A percentile compares a stretch with the other conserved stretches of the same genome.
Conservation (phyloP, 176 grass and related monocot species). For the Melocanna baccifera region DNA sequence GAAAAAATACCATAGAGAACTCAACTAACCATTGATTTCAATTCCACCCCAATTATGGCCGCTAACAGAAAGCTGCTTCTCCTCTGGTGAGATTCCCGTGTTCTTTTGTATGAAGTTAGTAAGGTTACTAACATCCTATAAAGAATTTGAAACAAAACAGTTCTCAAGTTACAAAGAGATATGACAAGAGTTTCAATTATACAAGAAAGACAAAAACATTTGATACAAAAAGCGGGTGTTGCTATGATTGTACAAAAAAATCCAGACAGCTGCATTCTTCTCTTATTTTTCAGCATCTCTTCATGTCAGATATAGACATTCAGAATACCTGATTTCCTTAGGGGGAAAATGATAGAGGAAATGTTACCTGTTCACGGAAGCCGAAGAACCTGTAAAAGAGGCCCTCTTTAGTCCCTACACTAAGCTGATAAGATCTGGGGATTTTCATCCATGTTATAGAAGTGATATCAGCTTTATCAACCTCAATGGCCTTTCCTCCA, state of each 20-base stretch:
- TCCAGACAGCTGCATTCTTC: no score
- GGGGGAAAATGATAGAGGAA: no score
- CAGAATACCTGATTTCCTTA: no score
- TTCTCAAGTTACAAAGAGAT: no score
- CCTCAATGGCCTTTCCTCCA: conserved; percentile 69
- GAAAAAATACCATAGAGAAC: no score
- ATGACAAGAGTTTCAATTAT: no score
- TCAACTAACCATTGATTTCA: conserved; percentile 52
- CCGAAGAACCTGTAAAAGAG: conserved; percentile 72
- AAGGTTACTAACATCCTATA: conserved; percentile 66
- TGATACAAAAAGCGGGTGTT: no score
- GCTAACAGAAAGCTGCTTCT: conserved; percentile 83
- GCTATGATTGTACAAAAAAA: no score
- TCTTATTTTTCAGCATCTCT: no score
- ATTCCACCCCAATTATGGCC: conserved; percentile 87
- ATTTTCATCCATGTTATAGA: conserved; percentile 72
- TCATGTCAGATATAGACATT: no score
- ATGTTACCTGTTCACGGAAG: conserved; percentile 55
- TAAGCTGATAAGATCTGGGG: conserved; percentile 74
- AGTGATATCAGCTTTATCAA: conserved; percentile 69
- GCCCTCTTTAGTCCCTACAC: conserved; percentile 65
- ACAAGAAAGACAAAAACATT: no score
- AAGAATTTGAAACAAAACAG: no score
- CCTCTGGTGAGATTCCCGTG: conserved; percentile 61
- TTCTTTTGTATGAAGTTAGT: conserved; percentile 81